Evolutionary conservation across 2,329 filamentous ascomycete genomes (phyloP), one percentile per base, ranked within the genome.

Genomic region (Onygenales sp.): DNA sequence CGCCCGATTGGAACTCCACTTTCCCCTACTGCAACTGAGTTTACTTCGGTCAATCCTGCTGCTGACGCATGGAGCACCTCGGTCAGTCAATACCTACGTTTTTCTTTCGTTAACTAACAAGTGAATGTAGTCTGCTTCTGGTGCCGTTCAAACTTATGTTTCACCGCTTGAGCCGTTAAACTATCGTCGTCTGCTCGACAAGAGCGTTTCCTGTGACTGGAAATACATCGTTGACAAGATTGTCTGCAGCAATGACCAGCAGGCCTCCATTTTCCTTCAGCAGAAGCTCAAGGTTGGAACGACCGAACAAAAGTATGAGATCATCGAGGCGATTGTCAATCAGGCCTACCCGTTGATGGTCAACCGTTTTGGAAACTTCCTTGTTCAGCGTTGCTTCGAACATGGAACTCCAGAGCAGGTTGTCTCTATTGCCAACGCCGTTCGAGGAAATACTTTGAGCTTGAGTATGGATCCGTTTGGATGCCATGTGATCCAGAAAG

Each of bases 161-260:
- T 85, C 87, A 9, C 86, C 90, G 3, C 87, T 87, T 6, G 93
- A 98, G 70, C 93, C 92, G 9, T 80, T 97, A 63, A 97, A 98
- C 71, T 98, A 97, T 65, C 90, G 93, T 56, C 90, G 91, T 53
- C 80, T 98, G 40, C 82, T 97, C 46, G 93, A 98, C 66, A 90
- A 91, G 65, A 95, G 92, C 67, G 89, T 95, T 70, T 95, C 88
- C 65, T 97, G 92, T 74, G 94, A 98, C 74, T 98, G 92, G 93
- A 95, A 93, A 74, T 96, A 95, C 68, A 96, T 98, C 62, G 93
- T 98, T 52, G 92, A 98, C 75, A 97, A 97, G 77, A 98, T 98
- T 67, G 91, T 98, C 60, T 94, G 89, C 81, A 96, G 91, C 75
- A 97, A 98, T 69, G 93, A 98, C 66, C 93, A 98, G 71, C 93